Evolutionary conservation across 176 grass and related monocot genomes (phyloP), one percentile per base, ranked within the genome.

Genomic region (Oryza nivara): DNA sequence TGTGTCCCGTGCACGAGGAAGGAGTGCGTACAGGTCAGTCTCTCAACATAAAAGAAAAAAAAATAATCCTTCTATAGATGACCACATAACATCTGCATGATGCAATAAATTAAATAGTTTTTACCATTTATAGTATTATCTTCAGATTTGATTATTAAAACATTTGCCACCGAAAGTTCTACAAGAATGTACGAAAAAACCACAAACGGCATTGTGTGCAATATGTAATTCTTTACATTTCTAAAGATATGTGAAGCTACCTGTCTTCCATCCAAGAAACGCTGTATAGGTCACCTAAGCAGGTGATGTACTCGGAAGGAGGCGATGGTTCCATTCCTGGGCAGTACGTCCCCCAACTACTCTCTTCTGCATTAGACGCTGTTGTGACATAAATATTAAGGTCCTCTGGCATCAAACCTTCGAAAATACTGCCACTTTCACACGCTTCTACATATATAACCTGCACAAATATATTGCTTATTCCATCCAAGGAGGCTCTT

Each of bases 201-300:
- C 6, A 58, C 52, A 7, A 40, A 40, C 0, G 7, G 40, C 40
- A 41, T 41, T 7, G 7, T 41, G 40, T 41, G 40, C 40, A 41
- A 41, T 41, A 41, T 8, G 7, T 9, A 41, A 41, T 41, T 40
- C 40, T 41, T 41, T 41, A 41, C 40, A 8, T 41, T 41, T 41
- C 40, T 41, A 41, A 41, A 41, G 40, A 41, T 41, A 41, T 63
- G 58, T 46, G 45, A 38, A 16, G 5, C 72, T 76, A 96, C 96
- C 96, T 99, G 69, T 99, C 93, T 88, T 99, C 96, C 93, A 99
- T 96, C 96, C 96, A 99, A 75, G 96, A 73, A 86, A 99, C 81
- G 79, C 96, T 98, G 78, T 95, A 98, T 65, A 98, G 60, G 67
- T 98, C 93, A 77, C 96, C 93, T 70, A 99, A 92, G 56, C 96